Base-by-base conservation (phyloP, 345 rosid species). In the Eucalyptus curtisii region DNA sequence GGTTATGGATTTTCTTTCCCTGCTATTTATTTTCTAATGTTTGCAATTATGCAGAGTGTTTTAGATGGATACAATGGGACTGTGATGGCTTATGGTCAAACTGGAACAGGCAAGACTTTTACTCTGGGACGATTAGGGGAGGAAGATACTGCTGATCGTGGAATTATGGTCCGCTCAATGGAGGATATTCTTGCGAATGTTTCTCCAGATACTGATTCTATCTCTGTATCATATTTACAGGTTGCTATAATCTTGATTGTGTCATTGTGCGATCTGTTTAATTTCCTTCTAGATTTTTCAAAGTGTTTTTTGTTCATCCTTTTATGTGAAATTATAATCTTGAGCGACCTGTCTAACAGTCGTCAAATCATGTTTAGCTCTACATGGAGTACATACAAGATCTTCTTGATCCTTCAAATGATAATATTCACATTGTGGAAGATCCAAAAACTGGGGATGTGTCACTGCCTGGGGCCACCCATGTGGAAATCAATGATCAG, bases 361-460 rank as follows among this genome's bases (percentile, higher is more conserved):
- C 64, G 2, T 85, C 31, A 57, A 84, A 89, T 53, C 79, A 11
- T 88, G n/a, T 88, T 93, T 91, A 98, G 99, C 96, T 97, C 86
- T 98, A 98, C 91, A 97, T 98, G 99, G 99, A 98, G 94, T 93
- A 99, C 85, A 97, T 98, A 91, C 99, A 98, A 90, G 99, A 98
- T 91, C 99, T 98, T 89, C 96, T 98, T 89, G 96, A 98, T 92
- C 97, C 99, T 17, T 49, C 91, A 27, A 98, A 98, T 91, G 99
- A 96, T 92, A 98, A 97, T 90, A 98, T 98, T 88, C 94, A 97
- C 20, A 98, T 97, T 52, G 95, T 97, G 80, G 99, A 98, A 92
- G 99, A 98, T 90, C 99, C 98, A 44, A 98, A 92, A 93, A 96
- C 95, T 86, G 99, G 99, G 89, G 99, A 98, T 94, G 99, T 98